These are phyloP conservation scores for Psilocybe cyanescens DNA, from an alignment of 768 basidiomycete species.

Conservation along the genomic window DNA sequence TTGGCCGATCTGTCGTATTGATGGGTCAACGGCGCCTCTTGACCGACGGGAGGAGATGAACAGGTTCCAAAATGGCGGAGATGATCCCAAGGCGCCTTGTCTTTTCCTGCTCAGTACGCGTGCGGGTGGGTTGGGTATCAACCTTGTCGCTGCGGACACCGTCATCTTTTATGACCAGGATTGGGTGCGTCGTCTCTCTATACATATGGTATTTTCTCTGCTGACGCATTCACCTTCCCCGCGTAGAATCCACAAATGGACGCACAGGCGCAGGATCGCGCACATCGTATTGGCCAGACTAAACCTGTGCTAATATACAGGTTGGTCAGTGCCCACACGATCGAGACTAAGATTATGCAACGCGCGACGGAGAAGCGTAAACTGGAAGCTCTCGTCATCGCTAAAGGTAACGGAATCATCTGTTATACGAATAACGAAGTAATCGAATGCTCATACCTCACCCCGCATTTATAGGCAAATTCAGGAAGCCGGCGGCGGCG, in stretches of 20 bases:
- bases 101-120: slow-evolving; percentile 84
- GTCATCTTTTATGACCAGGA: slow-evolving; percentile 95
- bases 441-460: not conserved
- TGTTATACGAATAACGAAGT: not conserved
- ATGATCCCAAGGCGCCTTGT: slow-evolving; percentile 62
- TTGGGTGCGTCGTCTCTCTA: slow-evolving; percentile 60
- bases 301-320: slow-evolving; percentile 90
- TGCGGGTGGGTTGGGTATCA: slow-evolving; percentile 81
- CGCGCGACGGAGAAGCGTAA: slow-evolving; percentile 86
- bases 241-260: slow-evolving; percentile 93
- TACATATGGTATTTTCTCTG: not conserved
- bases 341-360: slow-evolving; percentile 92
- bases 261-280: slow-evolving; percentile 92
- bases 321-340: slow-evolving; percentile 82
- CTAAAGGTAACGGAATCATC: slow-evolving; percentile 60
- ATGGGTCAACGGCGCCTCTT: slow-evolving; percentile 81
- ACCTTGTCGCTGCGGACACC: slow-evolving; percentile 82
- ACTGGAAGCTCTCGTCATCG: slow-evolving; percentile 94
- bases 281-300: slow-evolving; percentile 95
- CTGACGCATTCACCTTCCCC: not conserved
- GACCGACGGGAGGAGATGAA: slow-evolving; percentile 88
- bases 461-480: slow-evolving; percentile 61
- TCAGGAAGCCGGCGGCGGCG: slow-evolving; percentile 69
- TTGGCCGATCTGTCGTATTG: slow-evolving; percentile 89
- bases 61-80: slow-evolving; percentile 75